These are phyloP conservation scores for Biscogniauxia sp. DNA, from an alignment of 2,329 filamentous ascomycete genomes.

Conservation along the genomic window DNA sequence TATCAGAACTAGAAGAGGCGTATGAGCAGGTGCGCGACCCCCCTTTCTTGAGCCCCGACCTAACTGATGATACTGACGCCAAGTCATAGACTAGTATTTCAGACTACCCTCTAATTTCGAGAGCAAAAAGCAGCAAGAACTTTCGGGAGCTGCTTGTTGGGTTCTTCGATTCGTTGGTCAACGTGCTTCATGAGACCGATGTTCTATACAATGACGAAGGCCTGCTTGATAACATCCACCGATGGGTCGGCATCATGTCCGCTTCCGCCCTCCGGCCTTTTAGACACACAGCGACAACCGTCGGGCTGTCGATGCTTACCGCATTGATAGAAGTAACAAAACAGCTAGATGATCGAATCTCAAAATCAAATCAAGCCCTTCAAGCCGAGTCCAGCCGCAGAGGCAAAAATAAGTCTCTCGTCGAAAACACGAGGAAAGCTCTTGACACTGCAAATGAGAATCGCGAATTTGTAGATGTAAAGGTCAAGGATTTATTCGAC, in stretches of 20 bases:
- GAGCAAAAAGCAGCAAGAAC: conserved; percentile 69
- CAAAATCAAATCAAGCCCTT: conserved; percentile 73
- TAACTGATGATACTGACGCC: conserved; percentile 27
- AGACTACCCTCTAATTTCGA: conserved; percentile 89
- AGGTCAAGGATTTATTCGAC: conserved; percentile 84
- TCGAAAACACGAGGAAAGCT: conserved; percentile 69
- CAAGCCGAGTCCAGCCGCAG: conserved; percentile 72
- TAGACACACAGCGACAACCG: conserved; percentile 87
- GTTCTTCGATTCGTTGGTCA: conserved; percentile 77
- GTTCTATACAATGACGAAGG: conserved; percentile 73
- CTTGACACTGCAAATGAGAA: conserved; percentile 68
- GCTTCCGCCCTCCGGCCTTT: conserved; percentile 86
- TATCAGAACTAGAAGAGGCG: conserved; percentile 83
- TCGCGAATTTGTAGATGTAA: conserved; percentile 65
- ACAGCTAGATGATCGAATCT: conserved; percentile 68
- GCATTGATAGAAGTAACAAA: conserved; percentile 72
- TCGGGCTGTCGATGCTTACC: conserved; percentile 75
- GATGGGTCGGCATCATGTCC: conserved; percentile 90
- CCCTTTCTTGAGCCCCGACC: background rate
- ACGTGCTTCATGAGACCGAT: conserved; percentile 77
- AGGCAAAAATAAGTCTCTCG: conserved; percentile 74
- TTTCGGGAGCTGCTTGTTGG: conserved; percentile 76
- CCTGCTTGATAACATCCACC: conserved; percentile 82
- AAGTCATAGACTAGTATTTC: conserved; percentile 66
- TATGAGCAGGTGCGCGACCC: conserved; percentile 67